Conservation (phyloP, 768 basidiomycete genomes). For the Psilocybe cyanescens region DNA sequence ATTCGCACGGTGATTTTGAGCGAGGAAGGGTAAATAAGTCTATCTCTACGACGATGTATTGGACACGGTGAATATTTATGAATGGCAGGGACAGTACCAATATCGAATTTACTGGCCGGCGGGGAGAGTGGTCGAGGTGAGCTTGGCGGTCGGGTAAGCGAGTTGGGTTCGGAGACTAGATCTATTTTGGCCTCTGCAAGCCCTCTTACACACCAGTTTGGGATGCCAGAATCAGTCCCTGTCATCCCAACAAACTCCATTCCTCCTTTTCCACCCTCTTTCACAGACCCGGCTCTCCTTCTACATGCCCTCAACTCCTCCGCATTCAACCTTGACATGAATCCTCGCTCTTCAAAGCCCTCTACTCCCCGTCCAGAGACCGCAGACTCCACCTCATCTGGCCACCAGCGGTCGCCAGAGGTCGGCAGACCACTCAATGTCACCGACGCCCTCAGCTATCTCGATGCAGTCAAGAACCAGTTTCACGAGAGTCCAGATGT, state of each 20-base stretch:
- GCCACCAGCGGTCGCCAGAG: conserved; percentile 39
- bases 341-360: conserved; percentile 35
- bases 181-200: conserved; percentile 36
- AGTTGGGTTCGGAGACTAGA: conserved; percentile 31
- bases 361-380: conserved; percentile 44
- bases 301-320: conserved; percentile 23
- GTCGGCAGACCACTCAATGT: conserved; percentile 80
- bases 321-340: conserved; percentile 22
- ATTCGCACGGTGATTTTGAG: conserved; percentile 26
- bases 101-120: conserved; percentile 9
- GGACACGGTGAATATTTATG: conserved; percentile 2
- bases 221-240: conserved; percentile 24
- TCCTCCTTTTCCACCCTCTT: conserved; percentile 19
- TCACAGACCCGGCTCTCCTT: conserved; percentile 26
- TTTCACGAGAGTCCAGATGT: conserved; percentile 91
- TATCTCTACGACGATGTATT: conserved; percentile 8
- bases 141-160: conserved; percentile 25
- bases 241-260: conserved; percentile 23
- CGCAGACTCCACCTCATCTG: conserved; percentile 28
- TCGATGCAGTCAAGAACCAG: conserved; percentile 93
- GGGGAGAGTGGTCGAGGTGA: conserved; percentile 8
- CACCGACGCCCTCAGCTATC: conserved; percentile 90
- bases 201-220: conserved; percentile 26
- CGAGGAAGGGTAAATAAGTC: not conserved
- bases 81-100: conserved; percentile 18